A percentile compares a stretch with the other conserved stretches of the same genome.
phyloP scores from a whole-genome alignment of 305 asterid genomes.

The Nicotiana rustica region DNA sequence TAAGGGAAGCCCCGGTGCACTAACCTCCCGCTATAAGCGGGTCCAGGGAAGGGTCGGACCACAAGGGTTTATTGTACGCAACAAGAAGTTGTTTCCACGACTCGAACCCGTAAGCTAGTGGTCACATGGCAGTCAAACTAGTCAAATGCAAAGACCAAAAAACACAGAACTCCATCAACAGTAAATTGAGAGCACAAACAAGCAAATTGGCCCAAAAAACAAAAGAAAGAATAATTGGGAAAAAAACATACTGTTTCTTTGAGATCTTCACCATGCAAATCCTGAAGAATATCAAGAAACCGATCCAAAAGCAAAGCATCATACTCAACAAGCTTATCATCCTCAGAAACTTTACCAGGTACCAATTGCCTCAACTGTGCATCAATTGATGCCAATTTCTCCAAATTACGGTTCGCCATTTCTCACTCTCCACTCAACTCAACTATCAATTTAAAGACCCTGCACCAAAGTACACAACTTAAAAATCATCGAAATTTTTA shows the following conservation, averaged over 20 bases:
- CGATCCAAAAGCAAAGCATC: constrained; percentile 63
- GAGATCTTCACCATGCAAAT: constrained; percentile 62
- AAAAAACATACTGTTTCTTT: constrained; percentile 52
- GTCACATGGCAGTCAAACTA: too few relatives aligned
- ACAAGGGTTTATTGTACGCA: too few relatives aligned
- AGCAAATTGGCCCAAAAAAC: too few relatives aligned
- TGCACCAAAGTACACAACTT: constrained; percentile 17
- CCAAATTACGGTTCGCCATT: constrained; percentile 54
- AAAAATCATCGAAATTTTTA: neutral
- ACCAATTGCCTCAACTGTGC: constrained; percentile 73
- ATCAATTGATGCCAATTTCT: constrained; percentile 76
- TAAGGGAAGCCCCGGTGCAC: too few relatives aligned
- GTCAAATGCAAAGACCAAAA: constrained; percentile 2
- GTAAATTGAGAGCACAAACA: too few relatives aligned
- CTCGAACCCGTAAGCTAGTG: too few relatives aligned
- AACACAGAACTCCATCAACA: too few relatives aligned
- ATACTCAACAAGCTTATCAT: constrained; percentile 64
- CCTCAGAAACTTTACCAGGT: constrained; percentile 74
- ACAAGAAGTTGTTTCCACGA: too few relatives aligned
- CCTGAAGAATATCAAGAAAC: constrained; percentile 64
- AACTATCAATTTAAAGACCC: neutral
- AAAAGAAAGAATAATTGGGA: neutral
- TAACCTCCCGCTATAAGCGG: too few relatives aligned
- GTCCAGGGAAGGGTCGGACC: too few relatives aligned
- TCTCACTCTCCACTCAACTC: constrained; percentile 2